Evolutionary conservation across 208 protist species (phyloP).

Genomic region (Lotmaria passim): DNA sequence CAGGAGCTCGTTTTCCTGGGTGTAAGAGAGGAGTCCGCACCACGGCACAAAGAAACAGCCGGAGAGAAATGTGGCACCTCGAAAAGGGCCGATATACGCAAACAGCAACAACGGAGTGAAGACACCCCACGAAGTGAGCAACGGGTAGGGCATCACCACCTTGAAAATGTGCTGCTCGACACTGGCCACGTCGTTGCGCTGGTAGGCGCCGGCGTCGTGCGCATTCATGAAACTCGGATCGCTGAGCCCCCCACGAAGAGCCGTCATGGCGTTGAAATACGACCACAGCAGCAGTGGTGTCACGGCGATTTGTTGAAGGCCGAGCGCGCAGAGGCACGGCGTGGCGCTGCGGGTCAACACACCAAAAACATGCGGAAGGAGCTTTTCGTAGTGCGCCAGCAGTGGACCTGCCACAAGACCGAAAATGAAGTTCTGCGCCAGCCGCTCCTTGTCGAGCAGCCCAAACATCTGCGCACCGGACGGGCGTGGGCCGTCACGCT

Average conservation of each 20-base stretch:
- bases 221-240: slow-evolving; percentile 61
- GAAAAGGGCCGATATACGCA: slow-evolving; percentile 42
- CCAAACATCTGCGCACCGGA: slow-evolving; percentile 52
- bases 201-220: slow-evolving; percentile 29
- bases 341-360: slow-evolving; percentile 35
- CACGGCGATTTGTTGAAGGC: slow-evolving; percentile 67
- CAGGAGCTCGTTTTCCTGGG: slow-evolving; percentile 49
- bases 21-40: slow-evolving; percentile 54
- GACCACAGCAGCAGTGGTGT: slow-evolving; percentile 63
- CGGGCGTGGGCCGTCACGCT: slow-evolving; percentile 36
- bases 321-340: slow-evolving; percentile 51
- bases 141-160: slow-evolving; percentile 67
- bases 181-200: slow-evolving; percentile 50
- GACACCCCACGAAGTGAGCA: slow-evolving; percentile 77
- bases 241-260: slow-evolving; percentile 55
- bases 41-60: slow-evolving; percentile 57
- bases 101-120: slow-evolving; percentile 56
- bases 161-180: slow-evolving; percentile 63
- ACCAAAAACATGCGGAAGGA: slow-evolving; percentile 50
- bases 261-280: slow-evolving; percentile 81
- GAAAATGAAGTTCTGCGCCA: slow-evolving; percentile 50
- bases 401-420: slow-evolving; percentile 43
- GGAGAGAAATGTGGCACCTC: slow-evolving; percentile 25
- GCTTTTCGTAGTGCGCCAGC: slow-evolving; percentile 30
- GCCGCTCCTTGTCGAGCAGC: slow-evolving; percentile 63